Evolutionary conservation across 768 basidiomycete genomes (phyloP).

Genomic region (Chalciporus sphaerocephalus): DNA sequence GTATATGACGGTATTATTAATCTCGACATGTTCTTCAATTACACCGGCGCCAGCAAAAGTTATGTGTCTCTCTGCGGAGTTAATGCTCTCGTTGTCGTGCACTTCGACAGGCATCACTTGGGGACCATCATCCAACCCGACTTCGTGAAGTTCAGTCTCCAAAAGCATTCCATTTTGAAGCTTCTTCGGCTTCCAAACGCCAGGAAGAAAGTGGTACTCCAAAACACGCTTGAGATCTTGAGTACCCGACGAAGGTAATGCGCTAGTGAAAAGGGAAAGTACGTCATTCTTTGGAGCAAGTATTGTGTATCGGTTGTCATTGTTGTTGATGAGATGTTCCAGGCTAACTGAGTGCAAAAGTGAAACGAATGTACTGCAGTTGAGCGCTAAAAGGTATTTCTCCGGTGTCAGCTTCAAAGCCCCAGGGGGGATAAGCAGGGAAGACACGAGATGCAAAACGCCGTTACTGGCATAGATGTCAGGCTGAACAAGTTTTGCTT

Average conservation of each 20-base stretch:
- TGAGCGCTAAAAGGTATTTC: slow-evolving; percentile 88
- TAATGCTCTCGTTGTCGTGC: slow-evolving; percentile 45
- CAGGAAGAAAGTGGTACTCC: slow-evolving; percentile 89
- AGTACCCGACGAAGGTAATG: slow-evolving; percentile 59
- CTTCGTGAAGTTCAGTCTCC: slow-evolving; percentile 72
- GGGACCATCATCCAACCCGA: slow-evolving; percentile 60
- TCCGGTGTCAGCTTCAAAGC: slow-evolving; percentile 84
- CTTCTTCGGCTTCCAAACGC: slow-evolving; percentile 66
- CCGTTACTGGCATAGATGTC: slow-evolving; percentile 95
- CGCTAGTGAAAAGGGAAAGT: slow-evolving; percentile 50
- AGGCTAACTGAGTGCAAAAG: slow-evolving; percentile 83
- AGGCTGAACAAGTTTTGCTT: slow-evolving; percentile 58
- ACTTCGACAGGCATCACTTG: slow-evolving; percentile 73
- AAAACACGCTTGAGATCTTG: slow-evolving; percentile 69
- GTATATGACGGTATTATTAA: slow-evolving; percentile 82
- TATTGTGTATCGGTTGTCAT: slow-evolving; percentile 72
- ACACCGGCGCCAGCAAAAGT: slow-evolving; percentile 81
- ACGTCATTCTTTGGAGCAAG: slow-evolving; percentile 90
- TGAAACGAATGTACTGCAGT: slow-evolving; percentile 88
- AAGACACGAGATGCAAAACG: slow-evolving; percentile 85
- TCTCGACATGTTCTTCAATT: slow-evolving; percentile 69
- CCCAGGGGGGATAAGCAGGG: slow-evolving; percentile 72
- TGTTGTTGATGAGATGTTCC: slow-evolving; percentile 63
- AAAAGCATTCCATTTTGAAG: slow-evolving; percentile 71
- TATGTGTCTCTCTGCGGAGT: slow-evolving; percentile 48